Conservation (phyloP, 352 stramenopile genomes). For the Phytophthora lateralis region DNA sequence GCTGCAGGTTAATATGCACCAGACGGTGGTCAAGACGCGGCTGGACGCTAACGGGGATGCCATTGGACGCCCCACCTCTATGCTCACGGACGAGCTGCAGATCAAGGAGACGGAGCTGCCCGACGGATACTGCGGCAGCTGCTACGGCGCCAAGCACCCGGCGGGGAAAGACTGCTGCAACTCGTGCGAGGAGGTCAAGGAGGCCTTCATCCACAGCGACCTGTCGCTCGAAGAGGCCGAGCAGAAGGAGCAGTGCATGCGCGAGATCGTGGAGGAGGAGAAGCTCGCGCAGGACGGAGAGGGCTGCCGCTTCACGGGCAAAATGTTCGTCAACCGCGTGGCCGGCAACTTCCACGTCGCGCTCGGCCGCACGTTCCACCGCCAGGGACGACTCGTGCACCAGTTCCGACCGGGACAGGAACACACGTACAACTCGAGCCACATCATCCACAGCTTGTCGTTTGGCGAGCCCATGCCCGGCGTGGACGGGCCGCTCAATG, state of each 20-base stretch:
- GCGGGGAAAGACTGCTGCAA: slow-evolving; percentile 80
- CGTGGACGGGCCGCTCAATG: slow-evolving; percentile 53
- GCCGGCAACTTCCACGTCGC: slow-evolving; percentile 88
- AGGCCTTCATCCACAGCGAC: slow-evolving; percentile 79
- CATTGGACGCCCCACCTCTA: slow-evolving; percentile 63
- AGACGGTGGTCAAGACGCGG: slow-evolving; percentile 94
- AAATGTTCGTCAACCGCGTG: slow-evolving; percentile 88
- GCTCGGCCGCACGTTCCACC: slow-evolving; percentile 81
- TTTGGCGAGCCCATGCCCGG: slow-evolving; percentile 68
- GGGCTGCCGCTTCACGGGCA: slow-evolving; percentile 77
- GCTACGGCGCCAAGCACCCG: slow-evolving; percentile 90
- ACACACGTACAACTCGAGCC: slow-evolving; percentile 79
- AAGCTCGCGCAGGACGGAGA: slow-evolving; percentile 78
- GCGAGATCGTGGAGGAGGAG: slow-evolving; percentile 68
- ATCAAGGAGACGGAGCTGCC: slow-evolving; percentile 53
- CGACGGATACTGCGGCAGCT: slow-evolving; percentile 94
- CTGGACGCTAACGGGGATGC: slow-evolving; percentile 75
- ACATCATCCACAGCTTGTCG: slow-evolving; percentile 79
- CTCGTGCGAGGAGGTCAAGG: slow-evolving; percentile 84
- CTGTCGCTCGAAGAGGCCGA: slow-evolving; percentile 79
- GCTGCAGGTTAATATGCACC: slow-evolving; percentile 96
- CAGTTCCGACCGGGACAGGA: slow-evolving; percentile 85
- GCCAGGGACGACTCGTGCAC: slow-evolving; percentile 77
- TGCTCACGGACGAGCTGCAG: slow-evolving; percentile 35
- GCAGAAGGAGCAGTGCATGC: slow-evolving; percentile 78